These are phyloP conservation scores for Apiosordaria backusii DNA, from an alignment of 495 filamentous ascomycete species.

Conservation along the genomic window DNA sequence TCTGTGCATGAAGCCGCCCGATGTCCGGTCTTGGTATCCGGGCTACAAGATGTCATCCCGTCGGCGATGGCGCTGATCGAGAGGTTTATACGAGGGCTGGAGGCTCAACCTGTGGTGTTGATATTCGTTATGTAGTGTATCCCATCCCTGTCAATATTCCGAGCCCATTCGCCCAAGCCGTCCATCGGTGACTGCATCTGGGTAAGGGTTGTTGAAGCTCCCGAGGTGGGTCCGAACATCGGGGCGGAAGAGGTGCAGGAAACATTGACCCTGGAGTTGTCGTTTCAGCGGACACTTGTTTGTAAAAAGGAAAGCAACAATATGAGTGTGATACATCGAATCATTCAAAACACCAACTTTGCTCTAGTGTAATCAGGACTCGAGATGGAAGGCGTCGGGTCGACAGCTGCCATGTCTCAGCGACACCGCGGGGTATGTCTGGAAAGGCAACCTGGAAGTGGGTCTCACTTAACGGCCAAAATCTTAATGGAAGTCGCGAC, in stretches of 20 bases:
- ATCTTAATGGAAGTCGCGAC: not conserved
- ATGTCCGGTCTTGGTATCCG: not conserved
- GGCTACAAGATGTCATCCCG: not conserved
- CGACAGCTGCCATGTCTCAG: not conserved
- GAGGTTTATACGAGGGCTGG: not conserved
- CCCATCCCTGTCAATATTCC: not conserved
- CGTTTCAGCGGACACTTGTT: not conserved
- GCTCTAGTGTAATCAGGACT: too few species aligned
- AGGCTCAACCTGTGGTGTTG: not conserved
- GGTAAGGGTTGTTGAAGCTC: not conserved
- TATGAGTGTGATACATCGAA: not conserved
- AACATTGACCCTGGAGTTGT: not conserved
- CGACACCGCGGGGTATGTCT: not conserved
- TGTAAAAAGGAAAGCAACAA: not conserved
- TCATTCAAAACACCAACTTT: too few species aligned
- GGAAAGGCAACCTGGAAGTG: not conserved
- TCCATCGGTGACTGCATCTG: not conserved
- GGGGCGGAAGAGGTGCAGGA: not conserved
- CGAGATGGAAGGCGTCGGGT: not conserved
- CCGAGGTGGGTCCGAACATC: not conserved
- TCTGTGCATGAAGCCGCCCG: slow-evolving; percentile 8
- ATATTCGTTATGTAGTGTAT: not conserved
- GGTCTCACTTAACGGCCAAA: not conserved
- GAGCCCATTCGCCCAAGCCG: not conserved
- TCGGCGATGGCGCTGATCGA: not conserved